These are phyloP conservation scores for Waitea zeae DNA, from an alignment of 1,284 basidiomycete genomes.

Conservation along the genomic window DNA sequence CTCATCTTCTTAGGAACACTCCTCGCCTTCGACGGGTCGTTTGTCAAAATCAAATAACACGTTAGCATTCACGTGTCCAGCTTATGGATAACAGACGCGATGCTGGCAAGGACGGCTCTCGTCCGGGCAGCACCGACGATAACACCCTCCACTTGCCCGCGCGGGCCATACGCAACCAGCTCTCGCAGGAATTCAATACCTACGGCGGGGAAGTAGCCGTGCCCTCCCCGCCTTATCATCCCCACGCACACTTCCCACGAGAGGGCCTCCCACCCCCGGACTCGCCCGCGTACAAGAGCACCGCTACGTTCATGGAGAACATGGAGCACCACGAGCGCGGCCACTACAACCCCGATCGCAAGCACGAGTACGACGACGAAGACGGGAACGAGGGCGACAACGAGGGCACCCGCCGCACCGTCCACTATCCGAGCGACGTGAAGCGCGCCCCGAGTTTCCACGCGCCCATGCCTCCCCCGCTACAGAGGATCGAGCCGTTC, in stretches of 20 bases:
- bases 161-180: no score
- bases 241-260: slow-evolving; percentile 12
- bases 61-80: no score
- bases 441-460: slow-evolving; percentile 8
- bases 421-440: slow-evolving; percentile 36
- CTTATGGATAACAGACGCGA: no score
- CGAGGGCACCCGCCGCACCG: slow-evolving; percentile 17
- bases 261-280: slow-evolving; percentile 11
- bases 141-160: no score
- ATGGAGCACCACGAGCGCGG: slow-evolving; percentile 7
- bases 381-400: background rate
- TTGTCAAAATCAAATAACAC: no score
- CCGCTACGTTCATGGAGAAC: slow-evolving; percentile 11
- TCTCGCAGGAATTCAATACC: slow-evolving; percentile 10
- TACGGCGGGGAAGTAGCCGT: slow-evolving; percentile 11
- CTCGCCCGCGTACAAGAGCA: slow-evolving; percentile 12
- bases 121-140: no score
- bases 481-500: slow-evolving; percentile 9
- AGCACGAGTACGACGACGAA: slow-evolving; percentile 5
- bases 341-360: slow-evolving; percentile 3
- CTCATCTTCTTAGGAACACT: no score
- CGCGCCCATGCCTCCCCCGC: slow-evolving; percentile 7
- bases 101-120: no score
- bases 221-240: slow-evolving; percentile 17
- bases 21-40: no score